Base-by-base conservation (phyloP, 768 basidiomycete genomes). In the Pulveroboletus frians region DNA sequence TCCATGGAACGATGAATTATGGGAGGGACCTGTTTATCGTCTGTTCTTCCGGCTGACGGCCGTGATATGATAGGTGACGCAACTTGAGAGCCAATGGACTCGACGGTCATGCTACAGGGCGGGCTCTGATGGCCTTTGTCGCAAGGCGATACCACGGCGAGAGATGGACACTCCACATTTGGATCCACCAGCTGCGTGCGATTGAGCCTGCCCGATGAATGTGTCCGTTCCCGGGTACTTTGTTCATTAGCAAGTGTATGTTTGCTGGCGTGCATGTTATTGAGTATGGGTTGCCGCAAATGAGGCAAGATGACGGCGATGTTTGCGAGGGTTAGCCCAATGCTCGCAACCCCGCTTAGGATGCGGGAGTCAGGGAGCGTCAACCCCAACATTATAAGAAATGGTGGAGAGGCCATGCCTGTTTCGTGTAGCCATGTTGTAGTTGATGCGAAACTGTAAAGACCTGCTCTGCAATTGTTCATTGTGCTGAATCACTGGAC, bases 281-380 rank as follows among this genome's bases (percentile, higher is more conserved):
- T 46, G 15, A 57, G 50, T 11, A 57, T 20, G 26, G 63, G 47
- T 47, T 57, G 60, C n/a, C 62, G 60, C 32, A 63, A 37, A 35
- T 55, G 31, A 18, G 62, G 63, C 23, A 62, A 44, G 47, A 65
- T 54, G 42, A 46, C 30, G 48, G 50, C 63, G 38, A 63, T 57
- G 43, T 63, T 57, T 31, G 38, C 47, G 37, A 63, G 60, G 4
- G 62, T 65, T 47, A 63, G 38, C 5, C 62, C 62, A 27, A 65
- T 57, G 37, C 57, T 44, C 29, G 62, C 63, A 10, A 63, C 43
- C 15, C 62, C 62, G 10, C 27, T 47, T 21, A 63, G 21, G 41
- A 65, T 60, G 49, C 62, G 62, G 26, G 62, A 65, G 45, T 63
- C 52, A 5, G 62, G 62, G 39, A 65, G 62, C 39, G 51, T 55